A percentile compares a stretch with the other conserved stretches of the same genome.
Evolutionary conservation across 1,284 basidiomycete genomes (phyloP).

Genomic region (Retiboletus flavoniger): DNA sequence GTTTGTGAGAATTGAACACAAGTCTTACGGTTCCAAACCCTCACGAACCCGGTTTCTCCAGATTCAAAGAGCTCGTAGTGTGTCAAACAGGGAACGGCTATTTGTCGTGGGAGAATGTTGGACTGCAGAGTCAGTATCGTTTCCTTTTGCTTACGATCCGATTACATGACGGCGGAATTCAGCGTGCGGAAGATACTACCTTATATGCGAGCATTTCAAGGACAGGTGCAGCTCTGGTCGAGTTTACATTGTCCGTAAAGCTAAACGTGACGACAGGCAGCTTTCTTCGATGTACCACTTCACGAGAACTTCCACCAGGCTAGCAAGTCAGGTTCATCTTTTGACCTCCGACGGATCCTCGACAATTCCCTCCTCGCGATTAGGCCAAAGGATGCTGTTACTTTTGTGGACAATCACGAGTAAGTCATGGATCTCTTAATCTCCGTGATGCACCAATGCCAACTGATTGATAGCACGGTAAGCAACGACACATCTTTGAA

Average conservation of each 20-base stretch:
- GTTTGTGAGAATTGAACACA: constrained; percentile 50
- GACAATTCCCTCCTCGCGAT: constrained; percentile 54
- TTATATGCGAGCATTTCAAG: constrained; percentile 60
- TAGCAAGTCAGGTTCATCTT: constrained; percentile 55
- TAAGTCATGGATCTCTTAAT: constrained; percentile 36
- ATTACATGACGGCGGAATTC: not conserved
- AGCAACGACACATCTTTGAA: constrained; percentile 15
- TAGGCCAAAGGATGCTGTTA: constrained; percentile 70
- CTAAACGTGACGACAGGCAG: constrained; percentile 44
- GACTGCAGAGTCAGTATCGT: constrained; percentile 55
- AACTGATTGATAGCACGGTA: constrained; percentile 49
- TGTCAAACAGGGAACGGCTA: constrained; percentile 46
- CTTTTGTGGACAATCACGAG: constrained; percentile 86
- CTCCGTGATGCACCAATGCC: not conserved
- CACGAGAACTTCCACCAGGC: constrained; percentile 71
- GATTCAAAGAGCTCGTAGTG: constrained; percentile 51
- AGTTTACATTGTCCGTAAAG: not conserved
- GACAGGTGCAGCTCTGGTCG: constrained; percentile 46
- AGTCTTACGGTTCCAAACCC: not conserved
- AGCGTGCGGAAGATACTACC: constrained; percentile 54
- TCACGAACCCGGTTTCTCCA: constrained; percentile 24
- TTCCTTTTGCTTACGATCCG: not conserved
- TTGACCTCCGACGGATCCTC: constrained; percentile 66
- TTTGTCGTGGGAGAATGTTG: constrained; percentile 78
- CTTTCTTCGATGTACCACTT: constrained; percentile 80